Conservation (phyloP, 2,329 filamentous ascomycete species). For the Fusarium marasasianum region DNA sequence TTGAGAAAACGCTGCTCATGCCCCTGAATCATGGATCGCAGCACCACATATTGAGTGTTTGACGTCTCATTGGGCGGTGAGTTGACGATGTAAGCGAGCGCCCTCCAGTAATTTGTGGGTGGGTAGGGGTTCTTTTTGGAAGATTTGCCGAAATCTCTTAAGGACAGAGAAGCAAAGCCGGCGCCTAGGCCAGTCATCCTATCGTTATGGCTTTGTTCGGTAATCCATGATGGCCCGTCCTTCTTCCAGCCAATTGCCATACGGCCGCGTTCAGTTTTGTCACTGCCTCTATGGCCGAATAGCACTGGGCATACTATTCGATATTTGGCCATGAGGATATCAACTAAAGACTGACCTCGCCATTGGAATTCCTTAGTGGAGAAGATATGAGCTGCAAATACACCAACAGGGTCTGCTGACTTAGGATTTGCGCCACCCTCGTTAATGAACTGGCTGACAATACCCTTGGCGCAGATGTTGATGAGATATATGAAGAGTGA, state of each 20-base stretch:
- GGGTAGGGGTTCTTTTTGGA: conserved; percentile 78
- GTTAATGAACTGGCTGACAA: conserved; percentile 75
- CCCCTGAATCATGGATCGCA: conserved; percentile 76
- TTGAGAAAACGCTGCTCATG: conserved; percentile 79
- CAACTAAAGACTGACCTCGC: conserved; percentile 74
- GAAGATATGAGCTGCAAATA: conserved; percentile 79
- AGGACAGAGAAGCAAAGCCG: conserved; percentile 83
- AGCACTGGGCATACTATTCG: conserved; percentile 83
- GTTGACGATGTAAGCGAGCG: conserved; percentile 79
- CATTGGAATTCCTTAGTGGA: conserved; percentile 73
- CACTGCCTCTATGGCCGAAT: conserved; percentile 82
- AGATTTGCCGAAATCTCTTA: conserved; percentile 82
- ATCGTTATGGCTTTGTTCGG: conserved; percentile 79
- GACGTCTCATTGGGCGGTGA: conserved; percentile 73
- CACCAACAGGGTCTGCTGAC: conserved; percentile 81
- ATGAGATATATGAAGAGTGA: conserved; percentile 78
- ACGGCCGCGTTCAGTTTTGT: conserved; percentile 75
- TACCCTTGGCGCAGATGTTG: conserved; percentile 77
- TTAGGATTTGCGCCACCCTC: conserved; percentile 72
- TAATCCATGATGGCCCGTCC: conserved; percentile 67
- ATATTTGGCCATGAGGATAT: conserved; percentile 88
- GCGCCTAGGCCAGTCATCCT: conserved; percentile 85
- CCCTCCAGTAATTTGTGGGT: conserved; percentile 83
- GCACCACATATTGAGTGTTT: conserved; percentile 77
- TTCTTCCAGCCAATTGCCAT: conserved; percentile 78